Percentiles rank a stretch among this genome's conserved stretches.
phyloP scores from a whole-genome alignment of 345 rosid genomes.

The Mallotus nudiflorus region DNA sequence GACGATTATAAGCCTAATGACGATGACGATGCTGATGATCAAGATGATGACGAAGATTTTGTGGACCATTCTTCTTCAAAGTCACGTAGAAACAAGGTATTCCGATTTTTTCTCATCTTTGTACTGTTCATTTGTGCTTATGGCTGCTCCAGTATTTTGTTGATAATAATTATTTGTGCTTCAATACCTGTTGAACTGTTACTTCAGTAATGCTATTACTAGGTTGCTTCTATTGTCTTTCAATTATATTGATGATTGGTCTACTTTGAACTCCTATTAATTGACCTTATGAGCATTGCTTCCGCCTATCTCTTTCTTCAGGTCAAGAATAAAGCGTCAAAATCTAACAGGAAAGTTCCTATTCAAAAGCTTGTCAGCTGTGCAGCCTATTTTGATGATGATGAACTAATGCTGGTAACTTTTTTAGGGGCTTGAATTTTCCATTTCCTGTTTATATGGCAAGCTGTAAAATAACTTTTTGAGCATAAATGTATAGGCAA shows the following conservation, averaged over 20 bases:
- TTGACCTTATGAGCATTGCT: background rate
- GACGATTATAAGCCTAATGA: constrained; percentile 62
- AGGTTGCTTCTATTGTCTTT: background rate
- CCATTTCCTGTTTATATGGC: constrained; percentile 3
- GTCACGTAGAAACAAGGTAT: constrained; percentile 32
- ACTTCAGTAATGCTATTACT: background rate
- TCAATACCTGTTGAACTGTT: too few relatives aligned
- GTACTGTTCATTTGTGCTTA: background rate
- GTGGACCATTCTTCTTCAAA: constrained; percentile 26
- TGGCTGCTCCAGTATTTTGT: background rate
- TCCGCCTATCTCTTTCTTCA: constrained; percentile 16
- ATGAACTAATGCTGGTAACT: constrained; percentile 53
- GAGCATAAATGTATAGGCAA: constrained; percentile 47
- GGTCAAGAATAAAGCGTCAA: constrained; percentile 41
- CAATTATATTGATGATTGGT: background rate
- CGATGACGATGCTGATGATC: constrained; percentile 29
- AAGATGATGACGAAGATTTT: constrained; percentile 38
- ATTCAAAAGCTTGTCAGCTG: constrained; percentile 26
- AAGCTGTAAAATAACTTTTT: constrained; percentile 3
- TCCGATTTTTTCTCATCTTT: too few relatives aligned
- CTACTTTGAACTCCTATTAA: background rate
- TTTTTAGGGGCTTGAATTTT: constrained; percentile 2
- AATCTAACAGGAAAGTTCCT: constrained; percentile 39
- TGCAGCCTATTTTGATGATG: constrained; percentile 38
- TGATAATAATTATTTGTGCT: too few relatives aligned